Conservation (phyloP, 768 basidiomycete genomes). For the Cystobasidium onofrii region DNA sequence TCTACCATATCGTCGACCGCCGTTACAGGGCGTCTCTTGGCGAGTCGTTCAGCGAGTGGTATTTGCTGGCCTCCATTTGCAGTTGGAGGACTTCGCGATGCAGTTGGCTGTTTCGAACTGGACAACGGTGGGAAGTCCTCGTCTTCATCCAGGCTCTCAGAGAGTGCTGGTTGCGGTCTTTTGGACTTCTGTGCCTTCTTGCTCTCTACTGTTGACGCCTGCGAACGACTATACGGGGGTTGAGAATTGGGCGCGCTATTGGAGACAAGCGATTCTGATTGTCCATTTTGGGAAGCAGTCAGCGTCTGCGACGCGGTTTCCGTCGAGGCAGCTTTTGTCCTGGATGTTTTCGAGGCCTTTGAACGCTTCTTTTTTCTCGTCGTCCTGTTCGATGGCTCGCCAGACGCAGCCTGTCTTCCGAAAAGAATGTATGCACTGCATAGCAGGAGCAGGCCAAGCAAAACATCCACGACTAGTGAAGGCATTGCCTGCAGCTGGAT, state of each 20-base stretch:
- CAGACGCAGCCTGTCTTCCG: neutral
- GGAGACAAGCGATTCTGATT: too few species aligned
- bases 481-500: neutral
- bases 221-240: too few species aligned
- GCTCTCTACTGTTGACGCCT: neutral
- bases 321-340: neutral
- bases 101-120: neutral
- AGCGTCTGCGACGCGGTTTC: neutral
- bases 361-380: neutral
- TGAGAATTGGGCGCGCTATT: too few species aligned
- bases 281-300: too few species aligned
- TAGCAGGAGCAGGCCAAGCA: neutral
- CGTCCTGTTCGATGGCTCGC: neutral
- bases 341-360: neutral
- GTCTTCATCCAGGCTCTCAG: neutral
- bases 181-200: too few species aligned
- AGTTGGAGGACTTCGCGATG: neutral
- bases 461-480: neutral
- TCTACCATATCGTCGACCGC: slow-evolving; percentile 21
- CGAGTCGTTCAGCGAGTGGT: slow-evolving; percentile 8
- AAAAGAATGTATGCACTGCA: neutral
- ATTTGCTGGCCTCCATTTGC: neutral
- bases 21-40: neutral
- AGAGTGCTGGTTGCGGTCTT: too few species aligned
- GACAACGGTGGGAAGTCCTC: neutral